These are phyloP conservation scores for Scalesia atractyloides DNA, from an alignment of 129 eudicot species.

Conservation along the genomic window DNA sequence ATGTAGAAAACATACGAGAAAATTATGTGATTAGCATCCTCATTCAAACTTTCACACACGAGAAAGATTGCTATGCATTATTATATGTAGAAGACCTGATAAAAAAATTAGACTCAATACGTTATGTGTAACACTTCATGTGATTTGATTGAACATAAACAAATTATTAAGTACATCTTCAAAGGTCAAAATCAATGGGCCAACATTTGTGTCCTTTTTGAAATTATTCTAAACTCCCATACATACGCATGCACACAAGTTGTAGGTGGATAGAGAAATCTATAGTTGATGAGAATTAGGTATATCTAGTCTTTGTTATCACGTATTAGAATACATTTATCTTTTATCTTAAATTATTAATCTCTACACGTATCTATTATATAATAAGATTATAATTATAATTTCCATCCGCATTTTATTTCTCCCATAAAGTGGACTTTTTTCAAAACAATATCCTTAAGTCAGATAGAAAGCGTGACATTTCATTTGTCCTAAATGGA, in stretches of 20 bases:
- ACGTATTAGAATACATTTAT: too few relatives aligned
- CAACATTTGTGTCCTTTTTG: slow-evolving; percentile 15
- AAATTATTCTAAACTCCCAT: slow-evolving; percentile 25
- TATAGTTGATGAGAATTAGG: slow-evolving; percentile 28
- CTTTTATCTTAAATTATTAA: too few relatives aligned
- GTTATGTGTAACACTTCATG: neutral
- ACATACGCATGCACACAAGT: slow-evolving; percentile 29
- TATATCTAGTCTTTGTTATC: slow-evolving; percentile 13
- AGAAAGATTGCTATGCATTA: neutral
- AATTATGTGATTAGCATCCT: neutral
- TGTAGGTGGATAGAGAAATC: slow-evolving; percentile 24
- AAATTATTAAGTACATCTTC: too few relatives aligned
- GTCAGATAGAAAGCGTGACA: too few relatives aligned
- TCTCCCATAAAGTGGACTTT: too few relatives aligned
- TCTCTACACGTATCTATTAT: too few relatives aligned
- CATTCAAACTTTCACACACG: slow-evolving; percentile 30
- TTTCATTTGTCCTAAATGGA: too few relatives aligned
- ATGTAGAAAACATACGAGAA: neutral
- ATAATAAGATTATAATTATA: too few relatives aligned
- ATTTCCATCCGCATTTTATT: too few relatives aligned
- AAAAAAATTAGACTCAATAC: too few relatives aligned
- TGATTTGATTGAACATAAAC: too few relatives aligned
- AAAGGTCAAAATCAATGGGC: slow-evolving; percentile 19
- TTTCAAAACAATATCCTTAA: too few relatives aligned
- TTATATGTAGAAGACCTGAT: neutral